Percentiles rank a stretch among this genome's conserved stretches.
Evolutionary conservation across 2,329 filamentous ascomycete species (phyloP).

Genomic region (Hypoxylon sp.): DNA sequence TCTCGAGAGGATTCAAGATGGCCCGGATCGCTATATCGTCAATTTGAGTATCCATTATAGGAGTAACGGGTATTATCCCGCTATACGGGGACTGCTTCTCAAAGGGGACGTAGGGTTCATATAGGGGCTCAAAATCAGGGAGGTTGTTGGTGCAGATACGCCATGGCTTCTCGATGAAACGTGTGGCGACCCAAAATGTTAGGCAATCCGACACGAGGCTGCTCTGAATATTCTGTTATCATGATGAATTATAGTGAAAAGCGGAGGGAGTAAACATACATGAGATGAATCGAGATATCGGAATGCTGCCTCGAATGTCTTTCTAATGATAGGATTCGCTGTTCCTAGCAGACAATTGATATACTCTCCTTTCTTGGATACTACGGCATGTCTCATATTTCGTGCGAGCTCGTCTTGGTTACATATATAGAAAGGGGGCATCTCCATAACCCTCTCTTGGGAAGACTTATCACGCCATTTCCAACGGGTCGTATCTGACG

Average conservation of each 20-base stretch:
- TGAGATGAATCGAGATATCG: constrained; percentile 14
- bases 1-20: constrained; percentile 14
- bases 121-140: constrained; percentile 21
- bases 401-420: constrained; percentile 6
- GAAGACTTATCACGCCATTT: constrained; percentile 20
- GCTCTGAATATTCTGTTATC: constrained; percentile 20
- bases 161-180: constrained; percentile 31
- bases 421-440: constrained; percentile 32
- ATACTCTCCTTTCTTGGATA: constrained; percentile 15
- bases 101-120: constrained; percentile 3
- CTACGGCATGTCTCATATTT: constrained; percentile 14
- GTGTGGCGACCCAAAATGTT: constrained; percentile 25
- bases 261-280: constrained; percentile 10
- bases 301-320: constrained; percentile 32
- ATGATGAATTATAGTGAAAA: background rate
- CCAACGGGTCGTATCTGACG: constrained; percentile 23
- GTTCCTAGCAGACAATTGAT: constrained; percentile 20
- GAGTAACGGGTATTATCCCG: constrained; percentile 27
- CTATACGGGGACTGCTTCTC: constrained; percentile 17
- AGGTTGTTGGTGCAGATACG: constrained; percentile 21
- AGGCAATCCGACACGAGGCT: constrained; percentile 20
- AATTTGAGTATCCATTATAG: constrained; percentile 33
- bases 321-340: constrained; percentile 24
- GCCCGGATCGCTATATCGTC: constrained; percentile 24
- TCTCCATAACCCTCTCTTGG: constrained; percentile 26